A percentile compares a stretch with the other conserved stretches of the same genome.
Evolutionary conservation across 176 grass and related monocot species (phyloP).

Genomic region (Oropetium thomaeum): DNA sequence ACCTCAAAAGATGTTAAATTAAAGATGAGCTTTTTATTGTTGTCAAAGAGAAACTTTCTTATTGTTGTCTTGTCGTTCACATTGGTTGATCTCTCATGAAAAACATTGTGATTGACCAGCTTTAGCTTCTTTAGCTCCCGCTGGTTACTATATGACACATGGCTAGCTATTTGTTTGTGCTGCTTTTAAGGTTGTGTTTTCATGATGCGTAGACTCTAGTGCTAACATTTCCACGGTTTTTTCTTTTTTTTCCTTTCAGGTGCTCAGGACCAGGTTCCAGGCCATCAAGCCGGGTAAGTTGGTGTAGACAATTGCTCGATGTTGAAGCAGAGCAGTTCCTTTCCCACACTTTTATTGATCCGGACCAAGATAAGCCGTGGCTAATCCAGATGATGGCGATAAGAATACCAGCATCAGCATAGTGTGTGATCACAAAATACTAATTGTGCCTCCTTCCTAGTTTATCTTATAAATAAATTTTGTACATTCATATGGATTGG

Average conservation of each 20-base stretch:
- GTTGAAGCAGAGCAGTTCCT: slow-evolving; percentile 87
- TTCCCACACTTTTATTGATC: slow-evolving; percentile 72
- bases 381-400: slow-evolving; percentile 73
- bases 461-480: slow-evolving; percentile 32
- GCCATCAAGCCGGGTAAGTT: slow-evolving; percentile 53
- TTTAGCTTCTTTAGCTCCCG: not conserved
- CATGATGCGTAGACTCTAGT: not conserved
- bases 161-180: not conserved
- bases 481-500: not conserved
- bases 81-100: not conserved
- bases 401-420: slow-evolving; percentile 74
- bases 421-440: slow-evolving; percentile 17
- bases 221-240: not conserved
- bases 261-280: slow-evolving; percentile 78
- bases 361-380: slow-evolving; percentile 67
- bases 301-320: slow-evolving; percentile 84
- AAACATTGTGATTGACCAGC: not conserved
- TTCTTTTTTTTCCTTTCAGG: slow-evolving; percentile 45
- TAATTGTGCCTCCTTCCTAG: not conserved
- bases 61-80: not conserved
- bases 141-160: not conserved
- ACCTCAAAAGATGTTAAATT: not conserved
- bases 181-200: not conserved
- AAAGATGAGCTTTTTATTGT: too few species aligned
- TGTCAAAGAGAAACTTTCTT: not conserved